Conservation (phyloP, 2,329 filamentous ascomycete genomes). For the Cordyceps tenuipes region DNA sequence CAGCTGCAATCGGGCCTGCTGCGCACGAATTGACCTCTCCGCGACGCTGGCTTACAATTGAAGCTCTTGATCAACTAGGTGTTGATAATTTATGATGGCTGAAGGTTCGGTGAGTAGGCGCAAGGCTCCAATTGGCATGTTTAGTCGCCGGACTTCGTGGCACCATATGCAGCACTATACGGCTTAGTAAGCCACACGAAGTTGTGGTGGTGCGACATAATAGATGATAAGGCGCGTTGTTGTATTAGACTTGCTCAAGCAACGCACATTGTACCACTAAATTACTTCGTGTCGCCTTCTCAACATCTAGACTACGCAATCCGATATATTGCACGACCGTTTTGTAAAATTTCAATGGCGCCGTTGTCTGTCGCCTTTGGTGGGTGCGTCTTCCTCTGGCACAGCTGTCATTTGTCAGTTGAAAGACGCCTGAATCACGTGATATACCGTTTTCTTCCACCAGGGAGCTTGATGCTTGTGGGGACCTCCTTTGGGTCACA, state of each 20-base stretch:
- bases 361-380: background rate
- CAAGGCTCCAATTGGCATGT: background rate
- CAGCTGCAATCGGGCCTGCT: background rate
- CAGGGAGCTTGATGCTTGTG: background rate
- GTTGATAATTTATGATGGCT: background rate
- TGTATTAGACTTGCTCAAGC: no score
- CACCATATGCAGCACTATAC: background rate
- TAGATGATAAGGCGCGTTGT: background rate
- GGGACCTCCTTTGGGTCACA: conserved; percentile 2
- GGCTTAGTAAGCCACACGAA: background rate
- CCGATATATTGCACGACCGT: background rate
- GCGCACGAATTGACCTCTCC: background rate
- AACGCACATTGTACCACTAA: no score
- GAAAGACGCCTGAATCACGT: background rate
- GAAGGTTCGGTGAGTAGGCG: background rate
- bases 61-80: background rate
- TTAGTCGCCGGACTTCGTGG: conserved; percentile 4
- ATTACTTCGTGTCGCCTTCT: no score
- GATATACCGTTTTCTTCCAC: background rate
- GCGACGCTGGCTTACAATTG: background rate
- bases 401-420: background rate
- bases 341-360: background rate
- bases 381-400: background rate
- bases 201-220: background rate
- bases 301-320: background rate